Evolutionary conservation across 352 stramenopile genomes (phyloP).

Genomic region (Plasmopara muralis): DNA sequence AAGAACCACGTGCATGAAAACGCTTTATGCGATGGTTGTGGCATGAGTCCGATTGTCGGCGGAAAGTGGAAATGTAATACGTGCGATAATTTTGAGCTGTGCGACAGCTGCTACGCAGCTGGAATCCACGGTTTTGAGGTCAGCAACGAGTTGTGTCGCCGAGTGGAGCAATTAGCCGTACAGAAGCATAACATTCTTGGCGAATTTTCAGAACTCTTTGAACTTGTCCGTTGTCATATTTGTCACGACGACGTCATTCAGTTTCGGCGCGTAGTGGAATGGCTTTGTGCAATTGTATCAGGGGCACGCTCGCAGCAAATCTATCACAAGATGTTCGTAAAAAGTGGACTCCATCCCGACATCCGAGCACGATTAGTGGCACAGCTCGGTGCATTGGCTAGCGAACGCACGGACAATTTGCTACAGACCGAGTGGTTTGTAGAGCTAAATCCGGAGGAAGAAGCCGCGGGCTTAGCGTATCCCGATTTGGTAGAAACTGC

Average conservation of each 20-base stretch:
- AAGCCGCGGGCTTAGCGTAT: conserved; percentile 20
- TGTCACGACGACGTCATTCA: conserved; percentile 64
- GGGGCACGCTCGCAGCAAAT: conserved; percentile 42
- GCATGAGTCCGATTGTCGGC: conserved; percentile 68
- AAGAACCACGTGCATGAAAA: conserved; percentile 73
- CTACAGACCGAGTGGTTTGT: conserved; percentile 70
- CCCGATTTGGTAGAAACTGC: conserved; percentile 7
- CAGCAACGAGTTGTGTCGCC: conserved; percentile 60
- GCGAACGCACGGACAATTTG: conserved; percentile 46
- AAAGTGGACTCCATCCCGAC: conserved; percentile 63
- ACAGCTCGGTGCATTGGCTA: conserved; percentile 54
- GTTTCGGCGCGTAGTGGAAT: conserved; percentile 63
- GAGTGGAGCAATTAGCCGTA: conserved; percentile 49
- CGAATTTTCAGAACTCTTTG: conserved; percentile 62
- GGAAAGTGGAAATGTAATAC: conserved; percentile 70
- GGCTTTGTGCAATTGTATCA: conserved; percentile 58
- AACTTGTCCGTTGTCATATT: conserved; percentile 59
- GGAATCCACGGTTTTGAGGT: conserved; percentile 69
- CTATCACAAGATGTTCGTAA: conserved; percentile 63
- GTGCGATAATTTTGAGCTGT: conserved; percentile 66
- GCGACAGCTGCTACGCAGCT: conserved; percentile 54
- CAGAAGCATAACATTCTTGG: conserved; percentile 43
- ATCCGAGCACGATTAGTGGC: conserved; percentile 58
- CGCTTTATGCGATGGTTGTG: conserved; percentile 72
- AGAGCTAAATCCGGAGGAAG: conserved; percentile 34